Base-by-base conservation (phyloP, 73 alveolate genomes). In the Paramecium octaurelia region DNA sequence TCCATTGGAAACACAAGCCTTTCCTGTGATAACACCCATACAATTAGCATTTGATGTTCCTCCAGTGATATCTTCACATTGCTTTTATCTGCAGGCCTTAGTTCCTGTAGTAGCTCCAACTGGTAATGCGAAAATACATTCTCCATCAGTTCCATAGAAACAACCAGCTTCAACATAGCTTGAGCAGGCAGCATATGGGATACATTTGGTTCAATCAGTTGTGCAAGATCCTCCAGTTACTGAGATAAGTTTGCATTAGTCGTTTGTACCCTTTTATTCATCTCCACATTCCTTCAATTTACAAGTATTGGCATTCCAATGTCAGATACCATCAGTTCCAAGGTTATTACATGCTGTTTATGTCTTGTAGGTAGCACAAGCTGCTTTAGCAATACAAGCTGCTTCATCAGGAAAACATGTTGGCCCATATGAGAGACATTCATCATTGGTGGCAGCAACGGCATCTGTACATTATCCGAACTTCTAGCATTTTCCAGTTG, bases 161-260 rank as follows among this genome's bases (percentile, higher is more conserved):
- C 73, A 38, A 8, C 90, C 68, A 44, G 90, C 90, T 77, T 77
- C 90, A 9, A 21, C 43, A 77, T 77, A 77, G 42, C 71, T 35
- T 20, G 90, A 77, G 48, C 90, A 77, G 2, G 73, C 10, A 8
- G 43, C 44, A 0, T 18, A 12, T 27, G 90, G 70, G 18, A 77
- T 77, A 44, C 90, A 77, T 21, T 11, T 38, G 40, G 90, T 77
- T 12, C 90, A 73, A 77, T 77, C 70, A 4, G 90, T 70, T 31
- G 86, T 70, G 59, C 86, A 70, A 2, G 77, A 18, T 18, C 77
- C 77, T 24, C 35, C 35, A 21, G 40, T 29, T 6, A 59, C 36
- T 5, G 36, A 6, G 6, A 18, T 2, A 11, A 23, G 23, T 9
- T 23, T 29, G 21, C 86, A 71, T 14, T 50, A 4, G 7, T 71